Evolutionary conservation across 2,329 filamentous ascomycete genomes (phyloP).

Genomic region (Penicillium hordei): DNA sequence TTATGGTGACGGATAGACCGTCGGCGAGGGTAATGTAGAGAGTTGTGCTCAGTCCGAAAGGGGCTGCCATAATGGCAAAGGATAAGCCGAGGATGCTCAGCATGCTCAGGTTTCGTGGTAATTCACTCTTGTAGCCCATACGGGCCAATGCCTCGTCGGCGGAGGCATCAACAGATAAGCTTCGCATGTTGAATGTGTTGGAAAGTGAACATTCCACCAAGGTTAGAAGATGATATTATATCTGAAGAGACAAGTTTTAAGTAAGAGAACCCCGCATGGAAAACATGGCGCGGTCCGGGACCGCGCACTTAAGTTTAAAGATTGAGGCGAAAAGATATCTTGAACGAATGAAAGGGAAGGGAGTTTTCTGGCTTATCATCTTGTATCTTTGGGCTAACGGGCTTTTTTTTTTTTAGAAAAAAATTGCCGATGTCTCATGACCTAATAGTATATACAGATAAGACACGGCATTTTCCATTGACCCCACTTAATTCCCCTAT

Average conservation of each 20-base stretch:
- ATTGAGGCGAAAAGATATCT: background rate
- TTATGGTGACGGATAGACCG: conserved; percentile 66
- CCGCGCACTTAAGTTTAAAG: conserved; percentile 15
- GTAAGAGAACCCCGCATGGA: conserved; percentile 23
- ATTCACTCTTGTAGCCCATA: conserved; percentile 67
- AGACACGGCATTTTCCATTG: background rate
- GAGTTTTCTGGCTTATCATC: background rate
- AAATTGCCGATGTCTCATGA: background rate
- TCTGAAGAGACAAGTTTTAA: background rate
- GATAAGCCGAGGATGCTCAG: conserved; percentile 67
- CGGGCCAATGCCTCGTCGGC: conserved; percentile 62
- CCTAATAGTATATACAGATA: background rate
- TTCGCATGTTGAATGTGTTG: conserved; percentile 19
- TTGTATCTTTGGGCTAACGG: background rate
- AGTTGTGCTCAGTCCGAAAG: conserved; percentile 67
- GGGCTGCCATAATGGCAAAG: conserved; percentile 74
- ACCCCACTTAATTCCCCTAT: conserved; percentile 1
- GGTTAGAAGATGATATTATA: background rate
- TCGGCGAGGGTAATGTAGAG: conserved; percentile 67
- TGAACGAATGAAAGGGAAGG: background rate
- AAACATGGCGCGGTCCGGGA: conserved; percentile 24
- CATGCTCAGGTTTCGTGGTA: conserved; percentile 68
- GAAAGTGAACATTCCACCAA: background rate
- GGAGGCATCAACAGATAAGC: conserved; percentile 31
- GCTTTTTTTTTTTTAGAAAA: background rate